A percentile compares a stretch with the other conserved stretches of the same genome.
phyloP scores from a whole-genome alignment of 495 filamentous ascomycete genomes.

The Talaromyces borbonicus region DNA sequence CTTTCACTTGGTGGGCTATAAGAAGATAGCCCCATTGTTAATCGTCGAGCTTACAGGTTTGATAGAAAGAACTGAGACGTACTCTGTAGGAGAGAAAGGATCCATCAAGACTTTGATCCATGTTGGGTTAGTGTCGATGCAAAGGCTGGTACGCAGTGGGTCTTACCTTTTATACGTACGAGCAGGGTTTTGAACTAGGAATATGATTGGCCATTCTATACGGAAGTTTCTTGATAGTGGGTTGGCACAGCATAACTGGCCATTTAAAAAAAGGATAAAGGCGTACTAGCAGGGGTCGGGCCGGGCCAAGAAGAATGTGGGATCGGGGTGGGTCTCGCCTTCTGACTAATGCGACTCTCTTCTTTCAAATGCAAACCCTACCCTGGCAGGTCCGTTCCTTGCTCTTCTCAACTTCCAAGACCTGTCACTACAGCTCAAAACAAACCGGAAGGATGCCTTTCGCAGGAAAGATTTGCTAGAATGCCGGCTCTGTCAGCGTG shows the following conservation, averaged over 20 bases:
- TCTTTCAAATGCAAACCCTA: neutral
- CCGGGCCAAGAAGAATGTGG: conserved; percentile 1
- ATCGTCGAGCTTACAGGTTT: neutral
- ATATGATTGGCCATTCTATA: neutral
- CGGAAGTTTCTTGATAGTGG: neutral
- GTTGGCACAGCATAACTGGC: neutral
- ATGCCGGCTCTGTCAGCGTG: neutral
- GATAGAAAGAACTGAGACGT: neutral
- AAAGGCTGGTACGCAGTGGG: neutral
- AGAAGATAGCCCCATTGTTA: neutral
- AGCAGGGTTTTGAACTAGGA: neutral
- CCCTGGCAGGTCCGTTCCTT: neutral
- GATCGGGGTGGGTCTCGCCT: neutral
- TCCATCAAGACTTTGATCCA: neutral
- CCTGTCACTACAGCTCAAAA: neutral
- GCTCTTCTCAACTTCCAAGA: neutral
- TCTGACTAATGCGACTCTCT: neutral
- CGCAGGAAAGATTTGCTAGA: neutral
- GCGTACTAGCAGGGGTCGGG: neutral
- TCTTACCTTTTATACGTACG: too few species aligned
- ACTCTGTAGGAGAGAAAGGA: neutral
- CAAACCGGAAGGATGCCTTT: neutral
- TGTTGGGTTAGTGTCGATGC: neutral
- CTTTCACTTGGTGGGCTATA: neutral
- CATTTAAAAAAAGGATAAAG: neutral